Evolutionary conservation across 148 eudicot species (phyloP).

Genomic region (Spergularia bocconei): DNA sequence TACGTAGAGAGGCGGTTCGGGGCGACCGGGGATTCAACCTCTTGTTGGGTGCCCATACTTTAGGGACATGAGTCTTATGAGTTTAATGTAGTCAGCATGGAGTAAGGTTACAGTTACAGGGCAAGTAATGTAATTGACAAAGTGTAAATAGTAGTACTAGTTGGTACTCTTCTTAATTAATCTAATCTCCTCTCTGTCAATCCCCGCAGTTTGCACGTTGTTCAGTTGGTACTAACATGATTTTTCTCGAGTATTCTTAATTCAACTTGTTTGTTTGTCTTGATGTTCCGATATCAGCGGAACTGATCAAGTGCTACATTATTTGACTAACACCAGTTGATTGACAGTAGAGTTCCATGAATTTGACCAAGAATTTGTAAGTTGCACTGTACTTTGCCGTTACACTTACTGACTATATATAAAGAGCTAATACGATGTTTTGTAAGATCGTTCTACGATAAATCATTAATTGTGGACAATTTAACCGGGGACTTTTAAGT

Average conservation of each 20-base stretch:
- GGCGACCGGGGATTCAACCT: slow-evolving; percentile 16
- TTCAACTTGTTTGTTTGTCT: background rate
- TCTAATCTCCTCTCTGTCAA: slow-evolving; percentile 6
- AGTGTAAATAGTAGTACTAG: slow-evolving; percentile 26
- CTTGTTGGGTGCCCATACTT: slow-evolving; percentile 23
- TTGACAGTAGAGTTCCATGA: slow-evolving; percentile 22
- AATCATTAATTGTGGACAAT: no score
- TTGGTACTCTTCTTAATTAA: slow-evolving; percentile 2
- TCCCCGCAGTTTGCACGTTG: background rate
- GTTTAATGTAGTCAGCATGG: slow-evolving; percentile 10
- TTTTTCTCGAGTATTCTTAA: background rate
- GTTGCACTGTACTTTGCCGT: no score
- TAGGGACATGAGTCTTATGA: slow-evolving; percentile 9
- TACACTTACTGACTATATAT: no score
- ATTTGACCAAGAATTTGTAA: slow-evolving; percentile 8
- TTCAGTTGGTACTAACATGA: background rate
- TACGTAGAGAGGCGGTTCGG: slow-evolving; percentile 17
- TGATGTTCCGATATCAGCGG: slow-evolving; percentile 26
- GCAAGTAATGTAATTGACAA: background rate
- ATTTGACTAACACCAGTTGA: background rate
- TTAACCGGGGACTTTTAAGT: no score
- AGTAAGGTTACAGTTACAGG: slow-evolving; percentile 8
- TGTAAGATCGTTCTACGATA: no score
- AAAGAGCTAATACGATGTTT: no score
- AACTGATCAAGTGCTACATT: background rate